Base-by-base conservation (phyloP, 208 protist genomes). In the Trypanosoma platydactyli region DNA sequence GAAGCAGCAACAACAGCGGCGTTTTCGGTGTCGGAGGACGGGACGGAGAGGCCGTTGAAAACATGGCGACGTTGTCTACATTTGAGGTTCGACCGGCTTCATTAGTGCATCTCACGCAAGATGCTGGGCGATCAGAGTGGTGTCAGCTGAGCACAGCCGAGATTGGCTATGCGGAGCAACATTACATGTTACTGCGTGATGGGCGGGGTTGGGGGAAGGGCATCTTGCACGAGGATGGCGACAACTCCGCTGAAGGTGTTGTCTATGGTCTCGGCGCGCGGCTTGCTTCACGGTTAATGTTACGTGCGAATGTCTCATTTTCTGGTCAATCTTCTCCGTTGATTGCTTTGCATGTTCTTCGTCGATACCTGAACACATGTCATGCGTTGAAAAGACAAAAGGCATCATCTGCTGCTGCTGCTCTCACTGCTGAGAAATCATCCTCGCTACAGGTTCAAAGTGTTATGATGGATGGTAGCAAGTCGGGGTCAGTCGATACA, bases 341-440 rank as follows among this genome's bases (percentile, higher is more conserved):
- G 54, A 64, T 95, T 52, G 89, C 84, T 11, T 18, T 88, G 25
- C 71, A 90, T 41, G 79, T 95, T 41, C 66, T 95, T 54, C 70
- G 73, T 20, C 86, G 89, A 16, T 91, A 95, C 54, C 46, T 92
- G 52, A 66, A 66, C 20, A 86, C 70, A 13, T 91, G 88, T 59
- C 67, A 80, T 38, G 11, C 80, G 1, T 56, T 86, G 55, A 73
- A 76, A 13, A 53, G 77, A 35, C 76, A 90, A 61, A 57, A 67
- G 3, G 57, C 48, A 20, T 42, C 27, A 16, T 16, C 5, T 20
- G 9, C 30, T 18, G 12, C 53, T 29, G 35, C 51, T 35, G 4
- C 25, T 50, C n/a, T 2, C n/a, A 48, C 29, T 57, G 22, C 22
- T 24, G 22, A 48, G 48, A 45, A 9, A 24, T 41, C 62, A 4